phyloP scores from a whole-genome alignment of 306 rosid species.

The Quercus alba region DNA sequence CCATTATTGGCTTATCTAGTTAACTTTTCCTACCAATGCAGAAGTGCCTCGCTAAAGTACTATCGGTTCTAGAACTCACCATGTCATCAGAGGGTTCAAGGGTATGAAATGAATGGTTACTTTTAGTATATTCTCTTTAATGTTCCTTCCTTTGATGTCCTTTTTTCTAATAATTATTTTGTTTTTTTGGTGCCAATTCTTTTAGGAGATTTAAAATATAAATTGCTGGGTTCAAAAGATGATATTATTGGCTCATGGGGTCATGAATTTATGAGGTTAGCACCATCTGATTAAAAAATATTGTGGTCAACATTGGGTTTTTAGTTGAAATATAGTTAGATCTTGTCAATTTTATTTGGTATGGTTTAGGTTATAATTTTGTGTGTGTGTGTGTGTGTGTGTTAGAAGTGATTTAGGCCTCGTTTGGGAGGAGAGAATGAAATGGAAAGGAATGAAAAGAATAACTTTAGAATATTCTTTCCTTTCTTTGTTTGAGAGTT shows the following conservation, averaged over 20 bases:
- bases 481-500: too few relatives aligned
- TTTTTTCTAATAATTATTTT: too few relatives aligned
- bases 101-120: conserved; percentile 50
- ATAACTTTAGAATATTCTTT: too few relatives aligned
- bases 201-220: conserved; percentile 86
- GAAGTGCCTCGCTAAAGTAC: conserved; percentile 85
- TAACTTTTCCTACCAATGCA: conserved; percentile 36
- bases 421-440: too few relatives aligned
- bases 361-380: neutral
- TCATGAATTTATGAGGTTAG: conserved; percentile 96
- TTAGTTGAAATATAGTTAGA: neutral
- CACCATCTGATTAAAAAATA: neutral
- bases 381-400: too few relatives aligned
- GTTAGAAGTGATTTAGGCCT: too few relatives aligned
- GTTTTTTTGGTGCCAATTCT: neutral
- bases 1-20: conserved; percentile 7
- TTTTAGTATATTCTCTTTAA: neutral
- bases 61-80: conserved; percentile 89
- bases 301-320: neutral
- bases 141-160: neutral
- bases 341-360: neutral
- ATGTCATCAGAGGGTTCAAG: conserved; percentile 98
- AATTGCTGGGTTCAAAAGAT: conserved; percentile 82
- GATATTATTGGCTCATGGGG: conserved; percentile 99
- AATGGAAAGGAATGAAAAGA: too few relatives aligned